These are phyloP conservation scores for Sporisorium scitamineum DNA, from an alignment of 1,284 basidiomycete genomes.

Conservation along the genomic window DNA sequence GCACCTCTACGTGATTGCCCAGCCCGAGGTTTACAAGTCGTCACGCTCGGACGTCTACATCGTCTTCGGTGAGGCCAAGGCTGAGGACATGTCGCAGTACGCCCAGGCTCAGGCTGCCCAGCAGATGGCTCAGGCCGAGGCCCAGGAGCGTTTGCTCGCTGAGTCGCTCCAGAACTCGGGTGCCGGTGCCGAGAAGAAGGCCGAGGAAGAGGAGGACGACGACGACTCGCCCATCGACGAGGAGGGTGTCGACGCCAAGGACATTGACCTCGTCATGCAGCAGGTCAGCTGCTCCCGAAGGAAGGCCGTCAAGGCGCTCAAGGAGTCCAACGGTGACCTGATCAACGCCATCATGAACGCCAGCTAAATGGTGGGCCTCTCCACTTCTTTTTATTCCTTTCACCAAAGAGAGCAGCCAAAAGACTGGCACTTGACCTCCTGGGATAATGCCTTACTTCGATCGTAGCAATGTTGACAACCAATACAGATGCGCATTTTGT, in stretches of 20 bases:
- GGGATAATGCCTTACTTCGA: background rate
- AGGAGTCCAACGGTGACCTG: constrained; percentile 67
- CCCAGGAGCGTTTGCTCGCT: constrained; percentile 76
- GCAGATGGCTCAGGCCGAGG: constrained; percentile 76
- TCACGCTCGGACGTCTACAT: constrained; percentile 97
- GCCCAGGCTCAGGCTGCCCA: constrained; percentile 86
- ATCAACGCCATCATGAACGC: constrained; percentile 69
- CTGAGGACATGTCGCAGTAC: constrained; percentile 89
- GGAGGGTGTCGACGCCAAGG: constrained; percentile 81
- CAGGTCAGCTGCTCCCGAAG: constrained; percentile 73
- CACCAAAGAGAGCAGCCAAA: background rate
- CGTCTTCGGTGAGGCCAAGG: constrained; percentile 97
- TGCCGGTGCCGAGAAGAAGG: constrained; percentile 43
- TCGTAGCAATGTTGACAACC: background rate
- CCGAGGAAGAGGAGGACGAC: constrained; percentile 68
- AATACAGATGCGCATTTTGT: background rate
- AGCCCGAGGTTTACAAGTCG: constrained; percentile 98
- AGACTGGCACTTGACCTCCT: background rate
- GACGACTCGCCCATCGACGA: constrained; percentile 70
- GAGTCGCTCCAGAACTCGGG: constrained; percentile 64
- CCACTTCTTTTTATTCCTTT: background rate
- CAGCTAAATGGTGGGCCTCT: constrained; percentile 35
- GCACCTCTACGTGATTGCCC: constrained; percentile 91
- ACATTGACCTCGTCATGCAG: constrained; percentile 89
- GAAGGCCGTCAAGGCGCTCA: constrained; percentile 69